phyloP scores from a whole-genome alignment of 2,329 filamentous ascomycete species.

The Xylaria sp. region DNA sequence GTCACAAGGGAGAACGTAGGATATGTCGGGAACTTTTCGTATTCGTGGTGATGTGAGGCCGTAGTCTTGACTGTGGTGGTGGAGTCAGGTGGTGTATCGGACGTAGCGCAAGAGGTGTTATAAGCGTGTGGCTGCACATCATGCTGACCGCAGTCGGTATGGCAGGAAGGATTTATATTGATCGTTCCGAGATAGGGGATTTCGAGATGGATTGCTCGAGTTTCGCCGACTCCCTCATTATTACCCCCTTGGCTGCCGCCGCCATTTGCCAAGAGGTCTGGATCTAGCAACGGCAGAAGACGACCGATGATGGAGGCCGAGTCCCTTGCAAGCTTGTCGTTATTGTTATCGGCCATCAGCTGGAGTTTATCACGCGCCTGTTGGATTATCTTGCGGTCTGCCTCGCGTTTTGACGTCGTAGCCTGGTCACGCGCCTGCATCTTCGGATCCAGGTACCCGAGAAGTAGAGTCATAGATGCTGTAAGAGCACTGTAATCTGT shows the following conservation, averaged over 20 bases:
- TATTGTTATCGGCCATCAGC: conserved; percentile 53
- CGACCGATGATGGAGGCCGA: conserved; percentile 57
- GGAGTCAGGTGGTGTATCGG: neutral
- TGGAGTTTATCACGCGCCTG: conserved; percentile 53
- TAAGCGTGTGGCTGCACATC: conserved; percentile 33
- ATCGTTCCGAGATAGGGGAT: conserved; percentile 61
- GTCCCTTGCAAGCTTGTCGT: conserved; percentile 57
- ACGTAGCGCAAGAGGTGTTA: neutral
- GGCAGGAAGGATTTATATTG: conserved; percentile 53
- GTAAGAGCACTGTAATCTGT: conserved; percentile 65
- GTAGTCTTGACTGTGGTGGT: neutral
- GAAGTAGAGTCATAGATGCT: conserved; percentile 61
- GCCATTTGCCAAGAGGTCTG: conserved; percentile 31
- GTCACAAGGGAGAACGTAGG: neutral
- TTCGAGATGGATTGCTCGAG: conserved; percentile 52
- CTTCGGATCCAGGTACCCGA: conserved; percentile 59
- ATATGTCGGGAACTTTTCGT: conserved; percentile 3
- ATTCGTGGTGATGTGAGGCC: conserved; percentile 7
- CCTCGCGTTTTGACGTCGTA: conserved; percentile 44
- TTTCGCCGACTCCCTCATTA: conserved; percentile 30
- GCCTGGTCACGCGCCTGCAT: conserved; percentile 39
- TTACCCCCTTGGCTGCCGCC: conserved; percentile 24
- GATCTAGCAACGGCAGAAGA: conserved; percentile 54
- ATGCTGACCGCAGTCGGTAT: conserved; percentile 11
- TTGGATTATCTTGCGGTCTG: conserved; percentile 54